A percentile compares a stretch with the other conserved stretches of the same genome.
phyloP scores from a whole-genome alignment of 805 yeast genomes.

The Ogataea methylovora region DNA sequence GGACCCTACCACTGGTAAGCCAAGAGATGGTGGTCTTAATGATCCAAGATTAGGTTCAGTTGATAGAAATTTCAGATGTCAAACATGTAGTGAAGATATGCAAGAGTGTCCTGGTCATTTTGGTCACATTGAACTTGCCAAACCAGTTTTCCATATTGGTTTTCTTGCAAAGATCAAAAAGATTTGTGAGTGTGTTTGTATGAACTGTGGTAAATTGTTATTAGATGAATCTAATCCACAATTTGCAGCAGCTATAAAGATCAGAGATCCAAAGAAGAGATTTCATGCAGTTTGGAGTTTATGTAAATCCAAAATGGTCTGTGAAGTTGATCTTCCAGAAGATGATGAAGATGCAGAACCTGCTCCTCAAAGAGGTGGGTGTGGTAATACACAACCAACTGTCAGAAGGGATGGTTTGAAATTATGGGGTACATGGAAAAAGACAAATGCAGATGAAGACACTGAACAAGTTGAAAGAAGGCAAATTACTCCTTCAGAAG shows the following conservation, averaged over 20 bases:
- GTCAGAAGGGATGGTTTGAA: slow-evolving; percentile 94
- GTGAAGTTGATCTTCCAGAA: slow-evolving; percentile 85
- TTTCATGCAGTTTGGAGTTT: slow-evolving; percentile 95
- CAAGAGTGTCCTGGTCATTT: slow-evolving; percentile 99
- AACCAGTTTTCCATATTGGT: slow-evolving; percentile 97
- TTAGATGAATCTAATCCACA: slow-evolving; percentile 76
- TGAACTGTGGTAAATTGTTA: slow-evolving; percentile 95
- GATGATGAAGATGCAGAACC: slow-evolving; percentile 38
- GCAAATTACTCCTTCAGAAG: slow-evolving; percentile 80
- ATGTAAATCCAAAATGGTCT: slow-evolving; percentile 87
- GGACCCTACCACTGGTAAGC: slow-evolving; percentile 94
- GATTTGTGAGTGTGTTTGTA: slow-evolving; percentile 93
- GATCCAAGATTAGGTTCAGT: slow-evolving; percentile 97
- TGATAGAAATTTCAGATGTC: slow-evolving; percentile 96
- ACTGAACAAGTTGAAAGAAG: slow-evolving; percentile 89
- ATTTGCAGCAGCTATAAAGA: slow-evolving; percentile 82
- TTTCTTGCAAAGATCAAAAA: slow-evolving; percentile 90
- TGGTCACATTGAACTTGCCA: slow-evolving; percentile 97
- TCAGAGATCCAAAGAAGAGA: slow-evolving; percentile 91
- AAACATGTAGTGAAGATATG: slow-evolving; percentile 99
- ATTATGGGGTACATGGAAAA: slow-evolving; percentile 98
- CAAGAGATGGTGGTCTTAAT: slow-evolving; percentile 93
- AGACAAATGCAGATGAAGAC: slow-evolving; percentile 67
- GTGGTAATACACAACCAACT: slow-evolving; percentile 96
- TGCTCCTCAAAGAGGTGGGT: slow-evolving; percentile 70